Conservation (phyloP, 1,139 yeast genomes). For the Pneumocystis oryctolagi region DNA sequence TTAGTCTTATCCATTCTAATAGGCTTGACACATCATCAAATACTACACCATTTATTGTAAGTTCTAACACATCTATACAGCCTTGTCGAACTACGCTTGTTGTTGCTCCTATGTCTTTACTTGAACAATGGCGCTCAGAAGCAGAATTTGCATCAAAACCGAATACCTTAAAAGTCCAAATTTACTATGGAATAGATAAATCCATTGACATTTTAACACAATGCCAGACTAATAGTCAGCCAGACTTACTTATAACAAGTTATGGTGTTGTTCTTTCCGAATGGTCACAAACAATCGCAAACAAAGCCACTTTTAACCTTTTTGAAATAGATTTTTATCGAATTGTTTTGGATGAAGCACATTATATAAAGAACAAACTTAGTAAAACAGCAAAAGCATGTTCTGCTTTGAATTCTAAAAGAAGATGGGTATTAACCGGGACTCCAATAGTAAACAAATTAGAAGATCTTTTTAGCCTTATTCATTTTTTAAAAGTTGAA, state of each 20-base stretch:
- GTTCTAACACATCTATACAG: constrained; percentile 30
- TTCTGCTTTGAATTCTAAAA: constrained; percentile 43
- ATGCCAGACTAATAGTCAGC: constrained; percentile 32
- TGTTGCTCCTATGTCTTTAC: constrained; percentile 79
- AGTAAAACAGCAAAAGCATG: constrained; percentile 75
- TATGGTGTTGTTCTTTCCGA: constrained; percentile 80
- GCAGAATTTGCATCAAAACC: constrained; percentile 36
- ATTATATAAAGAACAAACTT: constrained; percentile 64
- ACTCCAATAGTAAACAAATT: constrained; percentile 84
- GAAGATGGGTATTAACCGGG: constrained; percentile 84
- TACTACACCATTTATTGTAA: constrained; percentile 3
- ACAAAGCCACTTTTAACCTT: constrained; percentile 32
- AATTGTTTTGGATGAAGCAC: constrained; percentile 82
- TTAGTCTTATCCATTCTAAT: constrained; percentile 44
- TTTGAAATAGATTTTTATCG: constrained; percentile 66
- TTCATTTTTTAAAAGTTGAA: constrained; percentile 58
- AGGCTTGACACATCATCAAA: constrained; percentile 6
- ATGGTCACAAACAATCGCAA: constrained; percentile 13
- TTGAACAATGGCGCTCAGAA: constrained; percentile 85
- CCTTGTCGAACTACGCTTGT: constrained; percentile 57
- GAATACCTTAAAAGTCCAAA: constrained; percentile 20
- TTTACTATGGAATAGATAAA: constrained; percentile 59
- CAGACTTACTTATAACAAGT: constrained; percentile 68
- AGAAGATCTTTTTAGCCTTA: constrained; percentile 70
- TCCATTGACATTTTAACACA: constrained; percentile 30